Evolutionary conservation across 164 flowering plant species (phyloP).

Genomic region (Liquidambar formosana): DNA sequence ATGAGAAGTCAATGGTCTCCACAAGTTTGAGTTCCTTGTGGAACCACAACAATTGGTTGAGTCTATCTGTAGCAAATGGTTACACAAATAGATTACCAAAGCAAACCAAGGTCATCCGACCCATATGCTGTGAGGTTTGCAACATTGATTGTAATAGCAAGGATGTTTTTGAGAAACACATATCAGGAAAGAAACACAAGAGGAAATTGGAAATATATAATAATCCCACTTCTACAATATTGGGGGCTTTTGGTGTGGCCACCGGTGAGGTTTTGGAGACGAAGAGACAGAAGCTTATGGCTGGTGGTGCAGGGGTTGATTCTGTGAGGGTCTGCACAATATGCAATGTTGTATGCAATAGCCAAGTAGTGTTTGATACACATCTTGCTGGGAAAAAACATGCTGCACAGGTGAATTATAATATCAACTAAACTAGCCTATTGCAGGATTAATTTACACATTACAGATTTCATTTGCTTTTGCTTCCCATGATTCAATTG

Average conservation of each 20-base stretch:
- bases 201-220: constrained; percentile 11
- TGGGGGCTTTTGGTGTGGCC: constrained; percentile 4
- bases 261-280: constrained; percentile 12
- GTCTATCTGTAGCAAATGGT: constrained; percentile 12
- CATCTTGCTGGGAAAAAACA: constrained; percentile 33
- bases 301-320: constrained; percentile 13
- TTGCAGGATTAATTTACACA: background rate
- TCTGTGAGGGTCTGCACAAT: constrained; percentile 20
- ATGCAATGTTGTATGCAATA: constrained; percentile 32
- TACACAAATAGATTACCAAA: background rate
- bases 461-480: background rate
- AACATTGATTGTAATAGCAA: constrained; percentile 24
- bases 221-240: background rate
- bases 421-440: background rate
- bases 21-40: constrained; percentile 3
- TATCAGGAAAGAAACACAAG: constrained; percentile 23
- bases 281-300: constrained; percentile 12
- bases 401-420: constrained; percentile 23
- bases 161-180: constrained; percentile 18
- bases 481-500: background rate
- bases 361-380: constrained; percentile 15
- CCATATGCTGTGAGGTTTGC: constrained; percentile 28
- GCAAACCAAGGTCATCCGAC: constrained; percentile 8
- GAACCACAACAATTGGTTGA: background rate
- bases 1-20: constrained; percentile 5